Evolutionary conservation across 306 rosid species (phyloP), one percentile per base, ranked within the genome.

Genomic region (Arachis hypogaea): DNA sequence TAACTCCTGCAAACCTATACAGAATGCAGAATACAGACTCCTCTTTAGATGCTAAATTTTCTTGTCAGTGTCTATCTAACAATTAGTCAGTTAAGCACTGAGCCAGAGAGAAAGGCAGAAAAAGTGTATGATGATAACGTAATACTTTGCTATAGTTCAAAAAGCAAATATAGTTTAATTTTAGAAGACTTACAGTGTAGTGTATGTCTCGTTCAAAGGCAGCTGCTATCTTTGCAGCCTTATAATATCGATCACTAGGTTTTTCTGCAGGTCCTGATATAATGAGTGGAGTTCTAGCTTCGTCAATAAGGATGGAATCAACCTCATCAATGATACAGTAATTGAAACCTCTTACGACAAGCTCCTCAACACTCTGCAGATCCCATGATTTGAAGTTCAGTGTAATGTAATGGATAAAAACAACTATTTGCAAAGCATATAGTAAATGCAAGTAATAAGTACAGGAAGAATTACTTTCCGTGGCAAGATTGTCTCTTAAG

Each of bases 401-500:
- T n/a, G 63, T 16, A 45, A 60, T 54, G 75, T 5, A 75, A 66
- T 11, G 63, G 61, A 58, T 57, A 18, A 52, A 72, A 82, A 43
- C 28, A 74, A 63, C 63, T 36, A 9, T 38, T 47, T 47, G 66
- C 33, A 46, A 63, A 63, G 61, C 66, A 79, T 45, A 74, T 42
- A 64, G 28, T 43, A 64, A 71, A 80, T 47, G 72, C 61, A 82
- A 60, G 47, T 33, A 78, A 77, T 70, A 73, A 45, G 82, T 73
- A 89, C 85, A 83, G 86, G 79, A 86, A 88, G 82, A 85, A 87
- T 84, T 86, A 94, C 98, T 91, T 94, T 94, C 98, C 98, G 93
- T 94, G 95, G 98, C 98, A 78, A 94, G 97, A 85, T 94, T 94
- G 91, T 94, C 98, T 82, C 97, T 88, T 86, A 91, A 80, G 90